A percentile compares a stretch with the other conserved stretches of the same genome.
These are phyloP conservation scores for Thielaviopsis musarum DNA, from an alignment of 2,329 filamentous ascomycete genomes.

Conservation along the genomic window DNA sequence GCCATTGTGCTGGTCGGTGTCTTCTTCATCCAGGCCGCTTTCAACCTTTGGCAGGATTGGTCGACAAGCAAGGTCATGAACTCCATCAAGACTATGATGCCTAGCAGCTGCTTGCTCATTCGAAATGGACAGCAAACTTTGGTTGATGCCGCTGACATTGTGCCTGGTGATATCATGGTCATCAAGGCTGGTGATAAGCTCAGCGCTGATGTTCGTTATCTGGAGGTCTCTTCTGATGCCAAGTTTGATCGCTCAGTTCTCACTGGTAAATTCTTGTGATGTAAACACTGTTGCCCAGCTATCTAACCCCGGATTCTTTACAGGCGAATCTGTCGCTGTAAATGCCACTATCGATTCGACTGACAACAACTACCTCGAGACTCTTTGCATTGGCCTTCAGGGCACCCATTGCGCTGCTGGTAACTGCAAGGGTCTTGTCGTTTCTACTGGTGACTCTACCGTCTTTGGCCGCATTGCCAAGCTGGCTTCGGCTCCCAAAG, in stretches of 20 bases:
- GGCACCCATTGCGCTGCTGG: conserved; percentile 94
- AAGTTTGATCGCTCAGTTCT: conserved; percentile 93
- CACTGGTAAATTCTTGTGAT: conserved; percentile 70
- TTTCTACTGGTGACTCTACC: conserved; percentile 73
- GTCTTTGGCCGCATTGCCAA: conserved; percentile 98
- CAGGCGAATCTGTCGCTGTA: conserved; percentile 49
- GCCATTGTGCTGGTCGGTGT: conserved; percentile 57
- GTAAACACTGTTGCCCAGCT: conserved; percentile 33
- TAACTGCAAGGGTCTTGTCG: conserved; percentile 79
- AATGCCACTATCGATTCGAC: conserved; percentile 54
- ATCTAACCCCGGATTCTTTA: conserved; percentile 44
- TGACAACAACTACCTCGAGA: conserved; percentile 56
- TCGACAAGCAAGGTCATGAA: conserved; percentile 62
- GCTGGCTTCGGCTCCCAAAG: conserved; percentile 95
- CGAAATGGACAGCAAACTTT: conserved; percentile 59
- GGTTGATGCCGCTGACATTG: conserved; percentile 85
- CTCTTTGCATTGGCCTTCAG: conserved; percentile 97
- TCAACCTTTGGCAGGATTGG: conserved; percentile 60
- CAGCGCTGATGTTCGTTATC: conserved; percentile 67
- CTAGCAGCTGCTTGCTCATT: conserved; percentile 57
- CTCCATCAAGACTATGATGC: conserved; percentile 66
- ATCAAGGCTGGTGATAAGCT: conserved; percentile 84
- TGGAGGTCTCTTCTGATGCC: conserved; percentile 66
- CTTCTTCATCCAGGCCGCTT: conserved; percentile 51
- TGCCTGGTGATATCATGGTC: conserved; percentile 82